Evolutionary conservation across 768 basidiomycete genomes (phyloP).

Genomic region (Roridomyces roridus): DNA sequence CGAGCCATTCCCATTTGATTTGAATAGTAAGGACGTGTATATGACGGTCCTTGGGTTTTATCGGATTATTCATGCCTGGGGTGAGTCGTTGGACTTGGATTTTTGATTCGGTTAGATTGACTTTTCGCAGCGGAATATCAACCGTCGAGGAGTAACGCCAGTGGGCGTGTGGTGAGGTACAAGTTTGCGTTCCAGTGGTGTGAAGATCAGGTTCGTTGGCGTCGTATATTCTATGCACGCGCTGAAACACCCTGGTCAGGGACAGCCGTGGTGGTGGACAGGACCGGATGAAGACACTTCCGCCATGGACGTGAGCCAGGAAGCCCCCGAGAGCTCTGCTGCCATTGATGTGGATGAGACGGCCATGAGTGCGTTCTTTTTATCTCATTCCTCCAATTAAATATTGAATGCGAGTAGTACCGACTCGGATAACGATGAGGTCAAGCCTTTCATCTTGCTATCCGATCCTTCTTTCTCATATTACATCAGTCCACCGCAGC

Average conservation of each 20-base stretch:
- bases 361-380: neutral
- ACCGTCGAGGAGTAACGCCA: constrained; percentile 45
- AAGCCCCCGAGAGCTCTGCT: no score
- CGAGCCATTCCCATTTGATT: constrained; percentile 72
- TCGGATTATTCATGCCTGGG: constrained; percentile 73
- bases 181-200: constrained; percentile 91
- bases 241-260: constrained; percentile 32
- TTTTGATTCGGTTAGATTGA: neutral
- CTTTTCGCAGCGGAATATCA: constrained; percentile 67
- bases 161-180: constrained; percentile 68
- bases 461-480: neutral
- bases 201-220: constrained; percentile 59
- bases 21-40: constrained; percentile 52
- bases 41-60: constrained; percentile 69
- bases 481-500: constrained; percentile 24
- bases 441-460: neutral
- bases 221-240: neutral
- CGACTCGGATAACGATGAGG: neutral
- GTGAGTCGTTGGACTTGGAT: constrained; percentile 35
- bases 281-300: constrained; percentile 1
- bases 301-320: no score
- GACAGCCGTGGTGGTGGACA: constrained; percentile 53
- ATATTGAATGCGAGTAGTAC: neutral
- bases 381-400: neutral
- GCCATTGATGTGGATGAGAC: no score